These are phyloP conservation scores for Russula virescens DNA, from an alignment of 768 basidiomycete species.

Conservation along the genomic window DNA sequence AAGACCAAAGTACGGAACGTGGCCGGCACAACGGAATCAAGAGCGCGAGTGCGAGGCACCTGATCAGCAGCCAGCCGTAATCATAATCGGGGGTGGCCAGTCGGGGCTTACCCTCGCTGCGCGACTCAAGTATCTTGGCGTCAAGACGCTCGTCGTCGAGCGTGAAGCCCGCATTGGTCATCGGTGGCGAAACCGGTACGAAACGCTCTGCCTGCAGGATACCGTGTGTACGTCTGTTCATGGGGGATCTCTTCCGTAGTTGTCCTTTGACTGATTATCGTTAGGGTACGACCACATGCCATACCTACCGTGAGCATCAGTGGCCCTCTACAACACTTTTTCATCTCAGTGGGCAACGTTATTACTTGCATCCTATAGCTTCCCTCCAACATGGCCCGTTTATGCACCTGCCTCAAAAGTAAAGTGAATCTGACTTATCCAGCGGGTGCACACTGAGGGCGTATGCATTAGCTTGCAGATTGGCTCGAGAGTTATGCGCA, in stretches of 20 bases:
- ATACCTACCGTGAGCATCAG: constrained; percentile 30
- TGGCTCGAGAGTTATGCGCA: constrained; percentile 65
- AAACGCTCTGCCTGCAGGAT: constrained; percentile 61
- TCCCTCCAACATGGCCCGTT: constrained; percentile 33
- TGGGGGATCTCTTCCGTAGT: neutral
- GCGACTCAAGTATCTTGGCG: constrained; percentile 49
- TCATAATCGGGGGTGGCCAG: constrained; percentile 50
- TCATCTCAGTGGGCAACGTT: too few species aligned
- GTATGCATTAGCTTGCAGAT: constrained; percentile 45
- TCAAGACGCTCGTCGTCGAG: constrained; percentile 67
- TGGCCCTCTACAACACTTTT: neutral
- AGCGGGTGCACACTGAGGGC: neutral
- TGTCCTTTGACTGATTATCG: too few species aligned
- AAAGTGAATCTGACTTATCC: neutral
- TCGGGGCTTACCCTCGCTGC: too few species aligned
- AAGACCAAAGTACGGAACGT: constrained; percentile 38
- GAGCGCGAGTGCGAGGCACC: constrained; percentile 32
- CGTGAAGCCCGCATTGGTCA: constrained; percentile 51
- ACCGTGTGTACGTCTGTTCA: constrained; percentile 41
- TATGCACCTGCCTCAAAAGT: constrained; percentile 32
- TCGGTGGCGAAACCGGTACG: constrained; percentile 64
- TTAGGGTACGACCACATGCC: constrained; percentile 53
- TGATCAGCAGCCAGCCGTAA: constrained; percentile 44
- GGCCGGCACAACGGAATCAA: constrained; percentile 36
- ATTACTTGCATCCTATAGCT: constrained; percentile 17